Evolutionary conservation across 805 yeast species (phyloP).

Genomic region (Saturnispora gosingensis): DNA sequence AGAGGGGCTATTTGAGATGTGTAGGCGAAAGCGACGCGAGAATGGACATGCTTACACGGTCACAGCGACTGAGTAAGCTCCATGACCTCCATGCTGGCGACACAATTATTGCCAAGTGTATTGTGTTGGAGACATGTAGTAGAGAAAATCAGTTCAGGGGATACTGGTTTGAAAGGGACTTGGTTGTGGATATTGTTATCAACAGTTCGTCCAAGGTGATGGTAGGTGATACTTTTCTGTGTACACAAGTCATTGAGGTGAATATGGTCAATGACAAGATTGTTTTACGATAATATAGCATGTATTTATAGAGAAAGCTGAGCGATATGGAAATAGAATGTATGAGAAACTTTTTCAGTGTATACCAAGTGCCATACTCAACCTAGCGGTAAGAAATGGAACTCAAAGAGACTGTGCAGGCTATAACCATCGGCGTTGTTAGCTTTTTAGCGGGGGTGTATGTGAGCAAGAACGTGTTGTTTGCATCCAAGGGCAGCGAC

Average conservation of each 20-base stretch:
- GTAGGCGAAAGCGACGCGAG: slow-evolving; percentile 16
- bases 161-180: slow-evolving; percentile 38
- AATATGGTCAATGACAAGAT: slow-evolving; percentile 25
- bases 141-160: slow-evolving; percentile 29
- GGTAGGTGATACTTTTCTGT: slow-evolving; percentile 38
- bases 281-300: background rate
- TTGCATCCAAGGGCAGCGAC: background rate
- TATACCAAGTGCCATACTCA: too few species aligned
- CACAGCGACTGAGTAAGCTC: slow-evolving; percentile 12
- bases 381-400: background rate
- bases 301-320: background rate
- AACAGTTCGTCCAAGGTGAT: slow-evolving; percentile 3
- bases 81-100: slow-evolving; percentile 10
- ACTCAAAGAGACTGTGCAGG: slow-evolving; percentile 3
- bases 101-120: slow-evolving; percentile 27
- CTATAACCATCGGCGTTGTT: slow-evolving; percentile 16
- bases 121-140: slow-evolving; percentile 31
- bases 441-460: slow-evolving; percentile 25
- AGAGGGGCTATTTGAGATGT: background rate
- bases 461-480: slow-evolving; percentile 14
- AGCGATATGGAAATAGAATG: background rate
- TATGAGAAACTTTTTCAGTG: background rate
- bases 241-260: slow-evolving; percentile 36
- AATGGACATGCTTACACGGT: slow-evolving; percentile 18
- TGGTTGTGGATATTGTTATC: slow-evolving; percentile 35